Percentiles rank a stretch among this genome's conserved stretches.
phyloP scores from a whole-genome alignment of 805 yeast genomes.

The Kodamaea fukazawae region DNA sequence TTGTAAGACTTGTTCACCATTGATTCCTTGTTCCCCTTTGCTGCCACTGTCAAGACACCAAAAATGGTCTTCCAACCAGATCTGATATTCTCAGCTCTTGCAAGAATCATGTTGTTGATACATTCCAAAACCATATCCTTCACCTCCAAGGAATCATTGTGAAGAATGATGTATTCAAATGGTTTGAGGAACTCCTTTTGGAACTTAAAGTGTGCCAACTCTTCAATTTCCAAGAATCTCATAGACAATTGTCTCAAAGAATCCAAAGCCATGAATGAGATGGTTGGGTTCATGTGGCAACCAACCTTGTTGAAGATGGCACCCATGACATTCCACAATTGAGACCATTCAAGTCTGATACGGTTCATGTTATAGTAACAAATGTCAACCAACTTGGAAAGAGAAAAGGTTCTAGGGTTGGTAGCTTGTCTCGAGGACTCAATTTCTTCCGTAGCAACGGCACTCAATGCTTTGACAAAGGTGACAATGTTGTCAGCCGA shows the following conservation, averaged over 20 bases:
- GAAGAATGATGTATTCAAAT: conserved; percentile 71
- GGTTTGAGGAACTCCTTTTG: conserved; percentile 93
- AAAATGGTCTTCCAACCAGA: conserved; percentile 96
- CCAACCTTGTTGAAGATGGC: conserved; percentile 84
- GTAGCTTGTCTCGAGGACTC: conserved; percentile 78
- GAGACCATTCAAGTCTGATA: conserved; percentile 95
- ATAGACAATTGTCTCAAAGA: conserved; percentile 89
- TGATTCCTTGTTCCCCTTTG: conserved; percentile 54
- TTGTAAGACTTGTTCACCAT: conserved; percentile 64
- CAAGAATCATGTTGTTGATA: conserved; percentile 76
- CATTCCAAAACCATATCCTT: conserved; percentile 90
- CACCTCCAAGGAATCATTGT: conserved; percentile 66
- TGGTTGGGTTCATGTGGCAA: conserved; percentile 68
- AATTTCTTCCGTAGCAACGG: conserved; percentile 86
- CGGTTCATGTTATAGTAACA: conserved; percentile 97
- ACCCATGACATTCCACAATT: conserved; percentile 92
- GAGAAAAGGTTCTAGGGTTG: conserved; percentile 86
- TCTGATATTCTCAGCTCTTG: conserved; percentile 68
- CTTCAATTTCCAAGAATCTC: conserved; percentile 91
- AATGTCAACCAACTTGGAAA: conserved; percentile 95
- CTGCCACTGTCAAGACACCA: conserved; percentile 72
- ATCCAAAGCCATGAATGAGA: conserved; percentile 88
- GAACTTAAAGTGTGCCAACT: conserved; percentile 90
- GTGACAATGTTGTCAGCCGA: conserved; percentile 82
- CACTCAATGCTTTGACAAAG: conserved; percentile 83